Percentiles rank a stretch among this genome's conserved stretches.
Conservation (phyloP, 345 rosid species). For the Gossypium stocksii region DNA sequence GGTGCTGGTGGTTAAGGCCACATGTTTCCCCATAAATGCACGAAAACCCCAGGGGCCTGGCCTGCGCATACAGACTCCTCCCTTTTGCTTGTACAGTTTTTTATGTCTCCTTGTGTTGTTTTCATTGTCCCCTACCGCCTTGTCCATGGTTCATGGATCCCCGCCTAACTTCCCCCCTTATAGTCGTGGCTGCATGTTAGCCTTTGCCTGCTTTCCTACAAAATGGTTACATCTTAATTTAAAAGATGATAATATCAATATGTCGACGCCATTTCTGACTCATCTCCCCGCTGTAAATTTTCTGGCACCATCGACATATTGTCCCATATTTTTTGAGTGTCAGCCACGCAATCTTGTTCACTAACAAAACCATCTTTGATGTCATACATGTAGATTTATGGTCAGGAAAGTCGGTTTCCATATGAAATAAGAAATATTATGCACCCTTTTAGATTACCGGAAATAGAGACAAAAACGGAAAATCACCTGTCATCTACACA, state of each 20-base stretch:
- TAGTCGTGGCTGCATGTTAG: constrained; percentile 34
- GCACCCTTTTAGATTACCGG: not conserved
- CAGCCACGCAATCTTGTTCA: not conserved
- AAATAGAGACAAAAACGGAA: not conserved
- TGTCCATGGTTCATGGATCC: constrained; percentile 32
- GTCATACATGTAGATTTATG: not conserved
- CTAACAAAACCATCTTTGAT: not conserved
- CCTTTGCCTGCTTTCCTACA: constrained; percentile 26
- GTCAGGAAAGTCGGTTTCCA: not conserved
- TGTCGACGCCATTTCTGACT: not conserved
- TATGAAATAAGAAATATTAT: not conserved
- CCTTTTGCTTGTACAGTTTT: constrained; percentile 34
- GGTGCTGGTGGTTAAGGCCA: constrained; percentile 37
- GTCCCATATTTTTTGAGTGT: not conserved
- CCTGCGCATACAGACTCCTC: constrained; percentile 15
- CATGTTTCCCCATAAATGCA: constrained; percentile 49
- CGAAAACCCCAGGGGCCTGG: constrained; percentile 24
- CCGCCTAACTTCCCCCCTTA: constrained; percentile 20
- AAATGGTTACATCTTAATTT: not conserved
- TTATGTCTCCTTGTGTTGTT: constrained; percentile 40
- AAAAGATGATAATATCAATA: not conserved
- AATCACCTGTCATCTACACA: not conserved
- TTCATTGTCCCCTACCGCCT: constrained; percentile 36
- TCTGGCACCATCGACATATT: not conserved
- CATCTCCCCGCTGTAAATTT: not conserved